phyloP scores from a whole-genome alignment of 2,329 filamentous ascomycete species.

The Ophiostoma fasciatum region DNA sequence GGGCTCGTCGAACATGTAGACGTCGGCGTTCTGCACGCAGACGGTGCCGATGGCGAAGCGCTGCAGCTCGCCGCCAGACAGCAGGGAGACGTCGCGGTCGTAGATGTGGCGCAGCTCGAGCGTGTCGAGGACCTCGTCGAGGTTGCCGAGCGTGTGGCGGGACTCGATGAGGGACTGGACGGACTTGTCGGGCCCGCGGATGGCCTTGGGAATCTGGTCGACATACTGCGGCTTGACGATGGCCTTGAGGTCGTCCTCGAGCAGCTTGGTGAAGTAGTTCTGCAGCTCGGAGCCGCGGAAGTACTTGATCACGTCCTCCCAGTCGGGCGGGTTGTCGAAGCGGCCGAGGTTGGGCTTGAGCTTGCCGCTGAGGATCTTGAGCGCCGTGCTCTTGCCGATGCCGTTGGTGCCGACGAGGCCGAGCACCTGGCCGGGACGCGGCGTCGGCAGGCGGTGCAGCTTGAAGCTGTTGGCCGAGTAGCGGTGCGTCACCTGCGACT shows the following conservation, averaged over 20 bases:
- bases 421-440: conserved; percentile 84
- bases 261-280: conserved; percentile 96
- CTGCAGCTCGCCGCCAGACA: conserved; percentile 96
- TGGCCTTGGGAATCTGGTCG: conserved; percentile 89
- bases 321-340: conserved; percentile 93
- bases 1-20: conserved; percentile 99
- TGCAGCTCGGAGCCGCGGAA: conserved; percentile 96
- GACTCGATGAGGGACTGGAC: conserved; percentile 67
- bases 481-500: conserved; percentile 93
- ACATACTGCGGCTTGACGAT: conserved; percentile 99
- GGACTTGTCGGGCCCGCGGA: conserved; percentile 65
- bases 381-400: conserved; percentile 99
- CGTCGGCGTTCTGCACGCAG: conserved; percentile 89
- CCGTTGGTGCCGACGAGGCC: conserved; percentile 98
- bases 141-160: conserved; percentile 62
- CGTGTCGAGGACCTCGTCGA: conserved; percentile 66
- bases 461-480: conserved; percentile 99
- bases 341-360: conserved; percentile 94
- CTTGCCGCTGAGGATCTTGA: conserved; percentile 98
- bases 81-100: conserved; percentile 75
- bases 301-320: conserved; percentile 97
- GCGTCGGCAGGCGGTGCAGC: conserved; percentile 91
- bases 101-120: conserved; percentile 54
- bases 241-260: conserved; percentile 94
- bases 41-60: conserved; percentile 94